Conservation (phyloP, 106 monocot genomes). For the Acorus calamus region DNA sequence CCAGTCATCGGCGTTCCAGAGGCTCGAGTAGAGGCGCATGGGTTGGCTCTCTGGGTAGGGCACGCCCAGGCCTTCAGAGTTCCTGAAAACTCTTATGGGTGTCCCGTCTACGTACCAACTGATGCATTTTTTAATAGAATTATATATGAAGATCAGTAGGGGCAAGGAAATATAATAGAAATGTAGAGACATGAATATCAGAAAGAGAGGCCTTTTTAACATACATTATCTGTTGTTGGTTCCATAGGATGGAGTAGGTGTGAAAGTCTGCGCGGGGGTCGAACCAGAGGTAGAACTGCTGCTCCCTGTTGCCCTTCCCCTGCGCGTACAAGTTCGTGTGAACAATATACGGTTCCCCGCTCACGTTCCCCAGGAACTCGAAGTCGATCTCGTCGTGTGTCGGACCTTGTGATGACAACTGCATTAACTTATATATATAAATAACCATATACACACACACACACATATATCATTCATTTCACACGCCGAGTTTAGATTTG, state of each 20-base stretch:
- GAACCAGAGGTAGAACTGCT: conserved; percentile 7
- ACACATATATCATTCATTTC: too few species aligned
- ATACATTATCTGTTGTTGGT: conserved; percentile 1
- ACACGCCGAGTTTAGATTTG: too few species aligned
- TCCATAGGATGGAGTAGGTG: conserved; percentile 6
- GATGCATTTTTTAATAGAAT: not conserved
- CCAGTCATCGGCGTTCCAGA: conserved; percentile 39
- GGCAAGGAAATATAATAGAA: not conserved
- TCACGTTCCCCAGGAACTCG: conserved; percentile 12
- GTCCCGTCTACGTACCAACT: conserved; percentile 17
- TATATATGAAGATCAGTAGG: not conserved
- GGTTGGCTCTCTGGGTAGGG: conserved; percentile 14
- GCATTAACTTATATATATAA: not conserved
- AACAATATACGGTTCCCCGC: conserved; percentile 3
- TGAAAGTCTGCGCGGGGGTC: conserved; percentile 4
- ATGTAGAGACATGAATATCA: not conserved
- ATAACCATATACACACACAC: not conserved
- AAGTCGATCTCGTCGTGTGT: conserved; percentile 14
- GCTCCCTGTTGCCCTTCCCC: conserved; percentile 7
- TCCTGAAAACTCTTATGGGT: conserved; percentile 18
- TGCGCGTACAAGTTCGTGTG: conserved; percentile 7
- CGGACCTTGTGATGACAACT: conserved; percentile 6
- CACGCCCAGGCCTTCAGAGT: not conserved
- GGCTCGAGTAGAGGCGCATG: conserved; percentile 17
- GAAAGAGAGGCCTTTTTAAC: not conserved